Base-by-base conservation (phyloP, 1,284 basidiomycete species). In the Vanrija sp. region DNA sequence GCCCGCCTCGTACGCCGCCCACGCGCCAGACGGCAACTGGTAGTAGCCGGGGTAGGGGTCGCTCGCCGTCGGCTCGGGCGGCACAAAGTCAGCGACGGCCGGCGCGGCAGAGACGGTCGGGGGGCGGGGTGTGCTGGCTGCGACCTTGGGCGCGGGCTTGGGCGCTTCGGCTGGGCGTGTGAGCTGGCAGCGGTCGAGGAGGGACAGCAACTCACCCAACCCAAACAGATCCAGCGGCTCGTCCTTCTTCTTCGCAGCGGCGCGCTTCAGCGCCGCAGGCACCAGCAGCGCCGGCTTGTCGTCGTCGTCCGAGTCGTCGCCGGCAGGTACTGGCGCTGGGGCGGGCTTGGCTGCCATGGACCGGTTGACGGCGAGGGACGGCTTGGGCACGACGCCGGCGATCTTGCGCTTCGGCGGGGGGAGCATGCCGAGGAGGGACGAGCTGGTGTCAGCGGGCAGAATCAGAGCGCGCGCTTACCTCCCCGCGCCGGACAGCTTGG, bases 21-120 rank as follows among this genome's bases (percentile, higher is more conserved):
- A 93, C 46, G 79, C 68, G 10, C 89, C 89, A 1, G 86, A 85
- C 0, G 89, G 88, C 23, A 87, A 80, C 58, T 86, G 84, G 71
- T 94, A 93, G 76, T 92, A 94, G 3, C 90, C 90, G 2, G 90
- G 90, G 71, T 92, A 91, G 18, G 83, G 82, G 68, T 93, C 90
- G 19, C 79, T 77, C 1, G 83, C 79, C 4, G 84, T 86, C 0
- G 90, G 90, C 50, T 84, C 82, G 1, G 89, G 89, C 0, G 86
- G 84, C 37, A 82, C 78, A 65, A 86, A 91, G 47, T 85, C 84
- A 15, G 68, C 59, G 3, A 73, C 72, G 7, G 62, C 49, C 0
- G 75, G 73, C 1, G 75, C 75, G 6, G 75, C 72, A 16, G 55
- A 51, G 20, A 72, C 63, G 42, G 67, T 67, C 1, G 64, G 47